Evolutionary conservation across 139 green algal genomes (phyloP).

Genomic region (Tetradesmus lagerheimii): DNA sequence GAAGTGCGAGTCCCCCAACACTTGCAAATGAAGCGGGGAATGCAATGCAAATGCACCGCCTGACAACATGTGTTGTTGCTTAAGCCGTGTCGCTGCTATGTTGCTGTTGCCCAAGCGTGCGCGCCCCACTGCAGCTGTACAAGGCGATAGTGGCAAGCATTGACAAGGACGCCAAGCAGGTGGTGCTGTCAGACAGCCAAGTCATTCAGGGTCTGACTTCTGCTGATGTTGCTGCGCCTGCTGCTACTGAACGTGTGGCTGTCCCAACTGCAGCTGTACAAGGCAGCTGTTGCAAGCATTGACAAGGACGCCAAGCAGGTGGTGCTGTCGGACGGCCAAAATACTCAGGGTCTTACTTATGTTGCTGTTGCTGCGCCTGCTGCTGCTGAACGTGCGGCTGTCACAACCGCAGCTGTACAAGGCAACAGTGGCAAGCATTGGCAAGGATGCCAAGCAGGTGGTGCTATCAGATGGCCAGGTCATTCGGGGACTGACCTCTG

Average conservation of each 20-base stretch:
- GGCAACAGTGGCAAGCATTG: constrained; percentile 70
- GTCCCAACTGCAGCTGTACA: constrained; percentile 66
- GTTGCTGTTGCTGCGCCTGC: background rate
- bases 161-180: constrained; percentile 79
- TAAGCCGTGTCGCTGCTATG: constrained; percentile 78
- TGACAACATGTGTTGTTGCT: constrained; percentile 87
- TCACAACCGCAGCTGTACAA: constrained; percentile 68
- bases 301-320: constrained; percentile 81
- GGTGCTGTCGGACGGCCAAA: constrained; percentile 56
- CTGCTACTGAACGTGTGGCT: background rate
- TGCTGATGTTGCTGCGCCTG: background rate
- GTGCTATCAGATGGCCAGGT: constrained; percentile 59
- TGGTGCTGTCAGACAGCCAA: constrained; percentile 60
- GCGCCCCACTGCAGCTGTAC: constrained; percentile 75
- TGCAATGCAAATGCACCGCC: too few species aligned
- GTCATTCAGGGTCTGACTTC: background rate
- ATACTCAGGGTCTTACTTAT: background rate
- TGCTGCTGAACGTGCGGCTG: background rate
- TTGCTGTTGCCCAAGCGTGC: too few species aligned
- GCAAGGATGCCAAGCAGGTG: constrained; percentile 78
- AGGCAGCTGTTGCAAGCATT: constrained; percentile 65
- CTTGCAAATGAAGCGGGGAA: too few species aligned
- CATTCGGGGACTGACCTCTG: constrained; percentile 28
- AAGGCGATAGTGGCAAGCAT: constrained; percentile 66
- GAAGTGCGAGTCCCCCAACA: too few species aligned